Conservation (phyloP, 352 stramenopile genomes). For the Phytophthora palmivora region DNA sequence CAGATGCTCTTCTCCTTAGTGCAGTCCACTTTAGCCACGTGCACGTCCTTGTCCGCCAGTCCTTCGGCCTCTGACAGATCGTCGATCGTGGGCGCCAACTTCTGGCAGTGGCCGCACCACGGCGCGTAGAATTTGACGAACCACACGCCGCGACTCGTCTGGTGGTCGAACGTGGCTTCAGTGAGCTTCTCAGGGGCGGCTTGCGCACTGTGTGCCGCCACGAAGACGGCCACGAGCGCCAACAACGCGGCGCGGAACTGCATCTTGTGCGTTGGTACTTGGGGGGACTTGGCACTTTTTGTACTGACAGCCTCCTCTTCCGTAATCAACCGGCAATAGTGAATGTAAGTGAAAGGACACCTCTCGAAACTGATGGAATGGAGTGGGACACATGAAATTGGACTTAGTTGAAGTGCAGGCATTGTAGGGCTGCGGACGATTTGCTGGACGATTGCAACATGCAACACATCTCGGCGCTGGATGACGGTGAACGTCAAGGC, state of each 20-base stretch:
- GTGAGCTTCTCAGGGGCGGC: slow-evolving; percentile 46
- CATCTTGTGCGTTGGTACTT: slow-evolving; percentile 14
- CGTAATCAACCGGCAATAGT: slow-evolving; percentile 19
- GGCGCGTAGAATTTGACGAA: slow-evolving; percentile 89
- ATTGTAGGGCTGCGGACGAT: neutral
- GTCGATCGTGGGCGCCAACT: slow-evolving; percentile 71
- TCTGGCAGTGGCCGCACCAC: slow-evolving; percentile 89
- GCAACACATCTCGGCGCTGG: neutral
- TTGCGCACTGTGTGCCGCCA: slow-evolving; percentile 25
- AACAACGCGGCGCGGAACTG: slow-evolving; percentile 25
- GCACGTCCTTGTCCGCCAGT: slow-evolving; percentile 48
- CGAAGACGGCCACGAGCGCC: slow-evolving; percentile 38
- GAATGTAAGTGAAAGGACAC: neutral
- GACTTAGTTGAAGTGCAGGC: neutral
- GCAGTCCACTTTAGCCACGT: slow-evolving; percentile 82
- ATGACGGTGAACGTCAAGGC: too few relatives aligned
- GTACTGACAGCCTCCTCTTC: slow-evolving; percentile 12
- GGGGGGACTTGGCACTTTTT: slow-evolving; percentile 22
- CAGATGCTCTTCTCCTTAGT: slow-evolving; percentile 77
- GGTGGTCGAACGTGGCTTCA: slow-evolving; percentile 64
- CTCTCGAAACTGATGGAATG: neutral
- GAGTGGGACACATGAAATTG: slow-evolving; percentile 11
- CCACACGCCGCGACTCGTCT: slow-evolving; percentile 65
- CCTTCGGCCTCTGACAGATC: slow-evolving; percentile 51
- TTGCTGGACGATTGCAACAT: neutral